A percentile compares a stretch with the other conserved stretches of the same genome.
phyloP scores from a whole-genome alignment of 352 stramenopile species.

The Phytophthora syringae region DNA sequence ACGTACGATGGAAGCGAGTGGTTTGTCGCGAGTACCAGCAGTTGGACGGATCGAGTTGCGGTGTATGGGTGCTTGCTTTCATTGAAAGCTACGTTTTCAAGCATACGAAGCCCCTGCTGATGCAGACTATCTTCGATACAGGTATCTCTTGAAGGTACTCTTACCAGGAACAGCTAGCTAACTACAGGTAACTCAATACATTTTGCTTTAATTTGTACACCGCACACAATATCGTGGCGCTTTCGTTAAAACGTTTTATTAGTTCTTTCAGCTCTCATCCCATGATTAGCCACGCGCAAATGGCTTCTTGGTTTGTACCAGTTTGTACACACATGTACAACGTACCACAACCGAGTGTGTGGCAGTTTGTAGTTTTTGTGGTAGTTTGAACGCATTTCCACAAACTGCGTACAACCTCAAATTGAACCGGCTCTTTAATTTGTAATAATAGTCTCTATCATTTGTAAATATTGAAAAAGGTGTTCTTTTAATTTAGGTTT shows the following conservation, averaged over 20 bases:
- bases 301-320: neutral
- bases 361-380: too few species aligned
- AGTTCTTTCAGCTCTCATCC: neutral
- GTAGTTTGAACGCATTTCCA: neutral
- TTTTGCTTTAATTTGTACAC: neutral
- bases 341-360: too few species aligned
- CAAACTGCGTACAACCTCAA: neutral
- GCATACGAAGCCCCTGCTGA: neutral
- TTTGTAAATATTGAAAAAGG: too few species aligned
- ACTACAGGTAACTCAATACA: neutral
- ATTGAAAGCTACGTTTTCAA: conserved; percentile 4
- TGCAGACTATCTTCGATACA: conserved; percentile 5
- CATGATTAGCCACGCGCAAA: neutral
- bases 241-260: neutral
- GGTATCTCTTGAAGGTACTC: neutral
- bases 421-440: neutral
- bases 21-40: neutral
- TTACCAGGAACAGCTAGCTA: neutral
- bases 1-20: conserved; percentile 4
- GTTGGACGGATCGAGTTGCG: conserved; percentile 6
- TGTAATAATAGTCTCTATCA: too few species aligned
- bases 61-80: conserved; percentile 1
- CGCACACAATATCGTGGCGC: neutral
- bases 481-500: too few species aligned
- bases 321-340: neutral